A percentile compares a stretch with the other conserved stretches of the same genome.
These are phyloP conservation scores for Curvularia sp. DNA, from an alignment of 2,329 filamentous ascomycete genomes.

Conservation along the genomic window DNA sequence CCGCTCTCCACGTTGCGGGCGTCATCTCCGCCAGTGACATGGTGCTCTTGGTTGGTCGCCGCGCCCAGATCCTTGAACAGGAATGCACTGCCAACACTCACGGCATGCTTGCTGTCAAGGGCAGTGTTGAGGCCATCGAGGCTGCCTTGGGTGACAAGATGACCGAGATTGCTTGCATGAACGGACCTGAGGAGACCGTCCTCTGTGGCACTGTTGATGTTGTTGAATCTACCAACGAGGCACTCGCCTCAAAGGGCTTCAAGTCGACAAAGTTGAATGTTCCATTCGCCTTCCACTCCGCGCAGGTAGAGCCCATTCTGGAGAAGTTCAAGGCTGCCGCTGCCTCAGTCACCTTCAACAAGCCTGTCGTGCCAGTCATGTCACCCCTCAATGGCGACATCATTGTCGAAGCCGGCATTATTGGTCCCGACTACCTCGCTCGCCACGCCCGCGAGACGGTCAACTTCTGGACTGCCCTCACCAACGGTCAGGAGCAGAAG, in stretches of 20 bases:
- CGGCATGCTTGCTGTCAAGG: conserved; percentile 68
- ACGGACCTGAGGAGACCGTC: conserved; percentile 77
- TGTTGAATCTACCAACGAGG: conserved; percentile 61
- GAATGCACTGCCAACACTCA: conserved; percentile 72
- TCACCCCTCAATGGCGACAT: conserved; percentile 71
- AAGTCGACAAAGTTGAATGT: conserved; percentile 70
- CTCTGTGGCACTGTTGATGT: conserved; percentile 69
- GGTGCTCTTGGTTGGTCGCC: conserved; percentile 73
- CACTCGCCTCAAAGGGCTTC: conserved; percentile 61
- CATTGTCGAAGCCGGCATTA: conserved; percentile 63
- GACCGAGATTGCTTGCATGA: conserved; percentile 73
- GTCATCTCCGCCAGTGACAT: conserved; percentile 75
- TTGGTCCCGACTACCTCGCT: conserved; percentile 69
- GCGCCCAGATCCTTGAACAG: conserved; percentile 70
- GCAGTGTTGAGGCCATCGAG: conserved; percentile 59
- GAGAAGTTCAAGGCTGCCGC: conserved; percentile 66
- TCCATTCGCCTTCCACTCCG: conserved; percentile 72
- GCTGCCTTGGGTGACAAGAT: conserved; percentile 60
- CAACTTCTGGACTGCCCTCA: conserved; percentile 70
- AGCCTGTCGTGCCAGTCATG: conserved; percentile 68
- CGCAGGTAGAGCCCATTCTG: conserved; percentile 69
- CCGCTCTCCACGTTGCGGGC: conserved; percentile 73
- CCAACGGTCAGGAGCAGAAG: conserved; percentile 64
- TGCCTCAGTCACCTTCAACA: conserved; percentile 62
- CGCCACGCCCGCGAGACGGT: conserved; percentile 72